Conservation (phyloP, 768 basidiomycete species). For the Cystobasidium ongulense region DNA sequence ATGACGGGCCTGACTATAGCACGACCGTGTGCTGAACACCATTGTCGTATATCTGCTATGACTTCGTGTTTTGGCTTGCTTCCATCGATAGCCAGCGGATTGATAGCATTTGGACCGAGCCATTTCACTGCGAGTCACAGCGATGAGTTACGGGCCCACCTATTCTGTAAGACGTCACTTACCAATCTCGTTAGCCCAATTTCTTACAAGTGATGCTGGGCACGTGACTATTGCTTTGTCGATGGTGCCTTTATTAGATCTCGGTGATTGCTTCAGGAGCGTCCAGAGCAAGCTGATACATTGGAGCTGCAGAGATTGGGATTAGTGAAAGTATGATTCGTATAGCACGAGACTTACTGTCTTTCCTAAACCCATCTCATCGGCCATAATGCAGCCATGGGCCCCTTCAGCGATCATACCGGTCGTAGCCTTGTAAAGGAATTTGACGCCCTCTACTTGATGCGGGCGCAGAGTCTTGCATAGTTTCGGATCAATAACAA, state of each 20-base stretch:
- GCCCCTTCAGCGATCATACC: conserved; percentile 87
- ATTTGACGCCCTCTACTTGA: conserved; percentile 99
- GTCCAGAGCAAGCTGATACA: conserved; percentile 96
- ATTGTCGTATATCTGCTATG: conserved; percentile 68
- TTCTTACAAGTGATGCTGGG: conserved; percentile 90
- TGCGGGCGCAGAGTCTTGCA: conserved; percentile 85
- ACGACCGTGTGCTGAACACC: conserved; percentile 80
- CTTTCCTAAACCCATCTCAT: conserved; percentile 88
- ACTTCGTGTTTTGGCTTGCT: conserved; percentile 78
- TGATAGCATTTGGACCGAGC: conserved; percentile 71
- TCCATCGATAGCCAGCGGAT: conserved; percentile 81
- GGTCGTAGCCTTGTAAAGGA: conserved; percentile 88
- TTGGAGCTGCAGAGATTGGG: conserved; percentile 63
- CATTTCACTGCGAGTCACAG: conserved; percentile 73
- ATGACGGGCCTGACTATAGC: conserved; percentile 91
- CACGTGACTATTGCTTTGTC: conserved; percentile 98
- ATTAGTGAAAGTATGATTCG: neutral
- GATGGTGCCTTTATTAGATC: conserved; percentile 72
- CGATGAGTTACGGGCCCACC: neutral
- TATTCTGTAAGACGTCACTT: conserved; percentile 9
- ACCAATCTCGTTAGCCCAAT: conserved; percentile 97
- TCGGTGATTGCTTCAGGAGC: conserved; percentile 85
- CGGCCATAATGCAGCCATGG: conserved; percentile 88
- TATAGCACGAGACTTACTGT: conserved; percentile 24
- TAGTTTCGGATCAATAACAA: conserved; percentile 87